phyloP scores from a whole-genome alignment of 1,139 yeast genomes.

The Diutina rugosa region DNA sequence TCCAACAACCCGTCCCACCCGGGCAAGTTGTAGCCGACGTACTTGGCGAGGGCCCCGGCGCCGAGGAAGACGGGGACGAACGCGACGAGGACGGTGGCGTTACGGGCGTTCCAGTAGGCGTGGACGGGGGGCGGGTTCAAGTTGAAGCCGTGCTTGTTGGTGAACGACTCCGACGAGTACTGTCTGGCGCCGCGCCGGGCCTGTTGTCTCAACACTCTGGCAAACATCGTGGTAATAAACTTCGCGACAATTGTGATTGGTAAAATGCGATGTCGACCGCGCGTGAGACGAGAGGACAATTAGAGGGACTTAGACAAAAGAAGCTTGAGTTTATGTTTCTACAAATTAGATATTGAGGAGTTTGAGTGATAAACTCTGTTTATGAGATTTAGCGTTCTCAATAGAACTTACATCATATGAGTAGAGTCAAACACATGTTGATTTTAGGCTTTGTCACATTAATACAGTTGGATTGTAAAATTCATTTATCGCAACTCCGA shows the following conservation, averaged over 20 bases:
- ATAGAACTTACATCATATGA: too few relatives aligned
- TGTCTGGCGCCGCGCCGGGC: not conserved
- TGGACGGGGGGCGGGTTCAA: conserved; percentile 36
- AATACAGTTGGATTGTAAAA: too few relatives aligned
- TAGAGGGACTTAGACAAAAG: too few relatives aligned
- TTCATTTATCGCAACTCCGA: too few relatives aligned
- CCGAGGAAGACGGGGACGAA: conserved; percentile 25
- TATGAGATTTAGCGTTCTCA: too few relatives aligned
- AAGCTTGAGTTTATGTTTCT: too few relatives aligned
- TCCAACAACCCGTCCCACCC: conserved; percentile 21
- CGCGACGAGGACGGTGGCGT: conserved; percentile 23
- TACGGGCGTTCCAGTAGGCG: conserved; percentile 33
- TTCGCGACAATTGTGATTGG: not conserved
- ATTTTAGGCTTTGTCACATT: too few relatives aligned
- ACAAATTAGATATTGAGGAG: too few relatives aligned
- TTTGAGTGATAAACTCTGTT: too few relatives aligned
- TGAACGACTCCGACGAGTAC: conserved; percentile 14
- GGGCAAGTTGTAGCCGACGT: conserved; percentile 16
- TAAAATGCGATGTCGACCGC: not conserved
- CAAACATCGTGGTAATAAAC: not conserved
- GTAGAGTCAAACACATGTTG: too few relatives aligned
- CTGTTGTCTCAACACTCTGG: not conserved
- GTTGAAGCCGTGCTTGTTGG: conserved; percentile 31
- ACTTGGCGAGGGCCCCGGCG: conserved; percentile 22
- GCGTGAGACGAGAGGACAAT: not conserved